These are phyloP conservation scores for Fusarium chlamydosporum DNA, from an alignment of 2,329 filamentous ascomycete genomes.

Conservation along the genomic window DNA sequence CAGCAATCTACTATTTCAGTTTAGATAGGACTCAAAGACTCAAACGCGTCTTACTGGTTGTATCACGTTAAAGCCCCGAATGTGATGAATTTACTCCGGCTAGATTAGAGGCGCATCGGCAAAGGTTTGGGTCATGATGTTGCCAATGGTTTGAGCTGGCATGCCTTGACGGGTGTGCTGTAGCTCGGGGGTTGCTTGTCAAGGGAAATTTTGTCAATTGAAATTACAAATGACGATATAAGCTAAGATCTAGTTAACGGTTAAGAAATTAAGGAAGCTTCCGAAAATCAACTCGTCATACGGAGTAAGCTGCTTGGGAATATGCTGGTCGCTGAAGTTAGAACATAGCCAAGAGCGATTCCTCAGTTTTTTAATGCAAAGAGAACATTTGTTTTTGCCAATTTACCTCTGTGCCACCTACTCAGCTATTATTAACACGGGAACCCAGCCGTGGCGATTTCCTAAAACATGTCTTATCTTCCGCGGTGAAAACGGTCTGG, in stretches of 20 bases:
- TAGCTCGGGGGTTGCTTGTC: too few species aligned
- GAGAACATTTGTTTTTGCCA: not conserved
- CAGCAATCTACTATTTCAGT: too few species aligned
- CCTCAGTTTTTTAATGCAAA: not conserved
- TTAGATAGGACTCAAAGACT: too few species aligned
- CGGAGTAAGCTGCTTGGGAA: not conserved
- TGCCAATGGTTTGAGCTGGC: too few species aligned
- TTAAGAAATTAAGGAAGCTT: not conserved
- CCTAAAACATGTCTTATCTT: not conserved
- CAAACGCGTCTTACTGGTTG: too few species aligned
- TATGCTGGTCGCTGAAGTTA: not conserved
- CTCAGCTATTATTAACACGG: rapidly evolving
- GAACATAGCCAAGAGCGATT: not conserved
- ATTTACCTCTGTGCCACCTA: not conserved
- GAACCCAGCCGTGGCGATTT: not conserved
- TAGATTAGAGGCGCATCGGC: too few species aligned
- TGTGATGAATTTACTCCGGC: too few species aligned
- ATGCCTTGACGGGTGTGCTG: too few species aligned
- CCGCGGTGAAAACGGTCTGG: not conserved
- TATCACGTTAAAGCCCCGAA: too few species aligned
- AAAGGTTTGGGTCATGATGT: too few species aligned
- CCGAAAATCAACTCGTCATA: not conserved
- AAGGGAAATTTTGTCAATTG: too few species aligned
- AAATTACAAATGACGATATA: too few species aligned
- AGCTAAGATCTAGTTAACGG: not conserved